These are phyloP conservation scores for Globisporangium recalcitrans DNA, from an alignment of 352 stramenopile species.

Conservation along the genomic window DNA sequence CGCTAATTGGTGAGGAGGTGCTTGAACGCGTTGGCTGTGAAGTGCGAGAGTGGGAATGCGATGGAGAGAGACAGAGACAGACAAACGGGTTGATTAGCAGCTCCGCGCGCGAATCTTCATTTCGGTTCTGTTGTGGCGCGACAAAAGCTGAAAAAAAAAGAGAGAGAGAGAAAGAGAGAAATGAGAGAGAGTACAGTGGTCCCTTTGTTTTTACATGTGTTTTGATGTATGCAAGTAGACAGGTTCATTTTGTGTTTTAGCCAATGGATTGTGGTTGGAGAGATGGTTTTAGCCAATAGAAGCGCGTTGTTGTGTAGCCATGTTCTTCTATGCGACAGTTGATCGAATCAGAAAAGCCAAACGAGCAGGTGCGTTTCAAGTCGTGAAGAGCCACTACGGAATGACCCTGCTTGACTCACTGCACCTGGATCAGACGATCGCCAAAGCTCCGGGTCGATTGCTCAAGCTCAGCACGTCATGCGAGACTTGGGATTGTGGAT, in stretches of 20 bases:
- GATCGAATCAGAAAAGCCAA: neutral
- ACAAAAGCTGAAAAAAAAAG: neutral
- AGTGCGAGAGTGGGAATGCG: neutral
- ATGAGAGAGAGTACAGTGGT: neutral
- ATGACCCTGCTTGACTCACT: neutral
- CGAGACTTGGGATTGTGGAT: neutral
- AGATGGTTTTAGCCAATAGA: neutral
- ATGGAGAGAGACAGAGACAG: neutral
- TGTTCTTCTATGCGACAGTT: neutral
- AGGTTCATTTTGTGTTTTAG: conserved; percentile 3
- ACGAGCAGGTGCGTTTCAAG: neutral
- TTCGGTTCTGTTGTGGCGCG: conserved; percentile 4
- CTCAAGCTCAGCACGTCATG: neutral
- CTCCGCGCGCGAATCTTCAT: conserved; percentile 8
- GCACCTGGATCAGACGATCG: neutral
- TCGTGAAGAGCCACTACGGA: neutral
- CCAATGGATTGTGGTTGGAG: neutral
- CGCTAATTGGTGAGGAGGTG: neutral
- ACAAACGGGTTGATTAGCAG: neutral
- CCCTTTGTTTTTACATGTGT: neutral
- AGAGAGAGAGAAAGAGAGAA: no score
- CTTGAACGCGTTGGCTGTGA: neutral
- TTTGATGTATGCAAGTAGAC: neutral
- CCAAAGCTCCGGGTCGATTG: neutral
- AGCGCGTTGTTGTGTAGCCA: neutral